Conservation (phyloP, 192 early-diverging fungal species). For the Entomortierella parvispora region DNA sequence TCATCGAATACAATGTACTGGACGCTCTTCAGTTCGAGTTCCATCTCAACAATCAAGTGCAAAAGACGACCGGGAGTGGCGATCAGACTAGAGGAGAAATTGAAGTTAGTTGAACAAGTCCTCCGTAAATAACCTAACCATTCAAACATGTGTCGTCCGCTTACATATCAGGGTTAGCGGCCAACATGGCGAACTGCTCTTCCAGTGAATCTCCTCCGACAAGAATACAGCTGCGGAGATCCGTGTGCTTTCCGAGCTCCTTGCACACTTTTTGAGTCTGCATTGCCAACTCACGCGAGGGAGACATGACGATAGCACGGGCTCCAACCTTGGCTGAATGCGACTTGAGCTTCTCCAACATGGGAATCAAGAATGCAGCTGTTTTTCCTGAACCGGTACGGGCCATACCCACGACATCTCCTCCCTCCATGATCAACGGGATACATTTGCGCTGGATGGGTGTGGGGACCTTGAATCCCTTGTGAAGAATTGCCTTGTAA, state of each 20-base stretch:
- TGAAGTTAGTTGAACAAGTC: no score
- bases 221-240: conserved; percentile 86
- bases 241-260: conserved; percentile 94
- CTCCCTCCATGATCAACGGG: conserved; percentile 89
- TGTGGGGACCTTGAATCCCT: conserved; percentile 98
- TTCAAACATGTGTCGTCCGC: no score
- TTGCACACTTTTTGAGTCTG: conserved; percentile 95
- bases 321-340: conserved; percentile 90
- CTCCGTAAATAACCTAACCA: no score
- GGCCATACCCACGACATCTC: conserved; percentile 98
- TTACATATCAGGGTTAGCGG: conserved; percentile 93
- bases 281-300: conserved; percentile 95
- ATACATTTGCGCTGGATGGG: conserved; percentile 97
- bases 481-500: conserved; percentile 88
- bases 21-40: conserved; percentile 85
- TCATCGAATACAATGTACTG: conserved; percentile 99
- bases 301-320: conserved; percentile 87
- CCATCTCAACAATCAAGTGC: conserved; percentile 92
- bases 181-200: conserved; percentile 95
- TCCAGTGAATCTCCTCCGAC: conserved; percentile 97
- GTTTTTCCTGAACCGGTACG: conserved; percentile 99
- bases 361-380: conserved; percentile 92
- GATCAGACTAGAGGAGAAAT: conserved; percentile 59
- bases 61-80: conserved; percentile 88
- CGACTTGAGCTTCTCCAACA: conserved; percentile 85